A percentile compares a stretch with the other conserved stretches of the same genome.
phyloP scores from a whole-genome alignment of 768 basidiomycete species.

The Saitozyma sp. region DNA sequence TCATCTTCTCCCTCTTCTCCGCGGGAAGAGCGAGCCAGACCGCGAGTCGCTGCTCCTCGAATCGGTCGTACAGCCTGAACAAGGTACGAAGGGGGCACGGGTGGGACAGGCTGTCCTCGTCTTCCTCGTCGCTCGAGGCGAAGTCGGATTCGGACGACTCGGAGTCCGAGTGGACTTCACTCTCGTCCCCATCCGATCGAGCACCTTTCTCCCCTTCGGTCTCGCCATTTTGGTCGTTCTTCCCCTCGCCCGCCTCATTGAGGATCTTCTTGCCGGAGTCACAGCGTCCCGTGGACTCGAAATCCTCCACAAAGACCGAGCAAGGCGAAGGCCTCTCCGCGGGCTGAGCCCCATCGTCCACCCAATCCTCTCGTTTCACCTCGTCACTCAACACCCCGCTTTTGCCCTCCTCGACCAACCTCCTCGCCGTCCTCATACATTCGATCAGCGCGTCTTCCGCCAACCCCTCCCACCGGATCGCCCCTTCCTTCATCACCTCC shows the following conservation, averaged over 20 bases:
- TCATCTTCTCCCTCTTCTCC: slow-evolving; percentile 27
- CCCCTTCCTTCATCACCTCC: background rate
- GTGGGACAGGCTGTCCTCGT: slow-evolving; percentile 12
- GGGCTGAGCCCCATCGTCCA: background rate
- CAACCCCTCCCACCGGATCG: slow-evolving; percentile 26
- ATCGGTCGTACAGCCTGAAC: slow-evolving; percentile 40
- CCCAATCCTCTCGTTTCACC: background rate
- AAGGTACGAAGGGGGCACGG: slow-evolving; percentile 31
- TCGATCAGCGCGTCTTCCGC: slow-evolving; percentile 19
- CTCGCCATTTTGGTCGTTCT: slow-evolving; percentile 4
- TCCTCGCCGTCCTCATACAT: slow-evolving; percentile 7
- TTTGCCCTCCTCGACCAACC: slow-evolving; percentile 2
- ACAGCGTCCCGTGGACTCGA: no score
- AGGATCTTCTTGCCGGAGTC: no score
- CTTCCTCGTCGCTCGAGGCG: background rate
- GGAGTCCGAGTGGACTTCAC: background rate
- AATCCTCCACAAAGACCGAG: no score
- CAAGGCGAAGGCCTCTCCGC: background rate
- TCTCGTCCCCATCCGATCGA: no score
- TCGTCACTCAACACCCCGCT: background rate
- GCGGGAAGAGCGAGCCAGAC: slow-evolving; percentile 32
- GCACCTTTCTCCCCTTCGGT: slow-evolving; percentile 1
- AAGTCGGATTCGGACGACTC: background rate
- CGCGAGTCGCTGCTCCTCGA: slow-evolving; percentile 42
- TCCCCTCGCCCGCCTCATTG: background rate